These are phyloP conservation scores for Tripterygium wilfordii DNA, from an alignment of 177 flowering plant genomes.

Conservation along the genomic window DNA sequence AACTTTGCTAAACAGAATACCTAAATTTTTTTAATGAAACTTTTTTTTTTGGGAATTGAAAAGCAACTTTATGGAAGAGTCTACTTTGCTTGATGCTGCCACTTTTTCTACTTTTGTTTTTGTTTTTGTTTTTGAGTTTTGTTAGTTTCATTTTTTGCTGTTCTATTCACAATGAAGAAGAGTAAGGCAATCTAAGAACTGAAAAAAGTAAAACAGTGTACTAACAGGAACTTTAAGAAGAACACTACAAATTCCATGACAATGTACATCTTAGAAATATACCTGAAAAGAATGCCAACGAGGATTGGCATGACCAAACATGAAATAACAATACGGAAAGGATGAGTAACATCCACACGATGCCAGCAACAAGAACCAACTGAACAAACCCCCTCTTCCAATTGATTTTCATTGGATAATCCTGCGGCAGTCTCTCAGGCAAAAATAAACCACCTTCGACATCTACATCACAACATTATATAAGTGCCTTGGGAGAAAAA, in stretches of 20 bases:
- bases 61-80: no score
- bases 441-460: constrained; percentile 37
- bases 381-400: constrained; percentile 84
- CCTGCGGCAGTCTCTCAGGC: constrained; percentile 35
- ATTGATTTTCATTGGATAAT: constrained; percentile 49
- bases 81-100: no score
- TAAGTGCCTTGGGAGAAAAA: background rate
- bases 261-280: constrained; percentile 2
- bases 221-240: background rate
- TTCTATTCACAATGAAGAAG: no score
- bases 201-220: background rate
- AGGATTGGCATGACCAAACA: constrained; percentile 89
- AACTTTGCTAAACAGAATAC: no score
- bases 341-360: constrained; percentile 85
- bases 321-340: constrained; percentile 68
- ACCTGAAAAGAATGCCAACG: constrained; percentile 81
- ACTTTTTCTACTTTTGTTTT: no score
- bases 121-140: no score
- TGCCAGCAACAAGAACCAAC: constrained; percentile 71
- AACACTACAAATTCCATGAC: no score
- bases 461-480: constrained; percentile 29
- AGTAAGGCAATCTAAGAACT: no score
- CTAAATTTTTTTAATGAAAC: no score
- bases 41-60: no score
- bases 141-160: no score